Conservation (phyloP, 768 basidiomycete genomes). For the Rhizopogon salebrosus region DNA sequence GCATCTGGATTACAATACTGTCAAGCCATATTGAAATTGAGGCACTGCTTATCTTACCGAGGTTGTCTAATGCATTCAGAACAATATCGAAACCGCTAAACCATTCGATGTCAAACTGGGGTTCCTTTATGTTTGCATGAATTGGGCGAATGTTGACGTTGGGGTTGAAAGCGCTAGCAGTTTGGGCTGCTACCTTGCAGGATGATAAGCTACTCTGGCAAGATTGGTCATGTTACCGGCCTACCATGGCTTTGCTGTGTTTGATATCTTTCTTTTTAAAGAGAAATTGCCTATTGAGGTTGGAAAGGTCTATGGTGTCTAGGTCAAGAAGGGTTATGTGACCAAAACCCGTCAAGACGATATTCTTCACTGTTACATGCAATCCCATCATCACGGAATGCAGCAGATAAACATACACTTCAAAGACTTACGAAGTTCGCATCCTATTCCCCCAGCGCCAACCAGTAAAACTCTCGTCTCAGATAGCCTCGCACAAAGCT, state of each 20-base stretch:
- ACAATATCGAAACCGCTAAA: constrained; percentile 89
- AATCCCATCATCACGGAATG: neutral
- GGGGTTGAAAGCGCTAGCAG: constrained; percentile 81
- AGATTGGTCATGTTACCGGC: constrained; percentile 9
- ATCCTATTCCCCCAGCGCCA: constrained; percentile 96
- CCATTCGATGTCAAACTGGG: constrained; percentile 86
- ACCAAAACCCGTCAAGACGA: constrained; percentile 89
- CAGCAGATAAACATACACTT: neutral
- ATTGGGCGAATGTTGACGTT: constrained; percentile 83
- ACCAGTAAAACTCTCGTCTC: constrained; percentile 78
- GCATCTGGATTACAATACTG: constrained; percentile 55
- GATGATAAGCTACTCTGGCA: neutral
- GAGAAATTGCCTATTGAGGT: constrained; percentile 94
- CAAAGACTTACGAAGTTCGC: constrained; percentile 73
- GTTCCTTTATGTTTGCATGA: constrained; percentile 93
- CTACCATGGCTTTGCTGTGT: constrained; percentile 88
- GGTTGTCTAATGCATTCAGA: constrained; percentile 92
- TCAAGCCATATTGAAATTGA: neutral
- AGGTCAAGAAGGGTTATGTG: constrained; percentile 91
- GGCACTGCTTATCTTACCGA: constrained; percentile 40
- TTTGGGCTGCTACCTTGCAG: constrained; percentile 72
- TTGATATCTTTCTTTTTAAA: constrained; percentile 98
- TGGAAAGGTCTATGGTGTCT: constrained; percentile 97
- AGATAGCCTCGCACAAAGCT: constrained; percentile 56
- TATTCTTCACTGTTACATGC: constrained; percentile 75